Conservation (phyloP, 2,329 filamentous ascomycete species). For the Teratosphaeria gauchensis region DNA sequence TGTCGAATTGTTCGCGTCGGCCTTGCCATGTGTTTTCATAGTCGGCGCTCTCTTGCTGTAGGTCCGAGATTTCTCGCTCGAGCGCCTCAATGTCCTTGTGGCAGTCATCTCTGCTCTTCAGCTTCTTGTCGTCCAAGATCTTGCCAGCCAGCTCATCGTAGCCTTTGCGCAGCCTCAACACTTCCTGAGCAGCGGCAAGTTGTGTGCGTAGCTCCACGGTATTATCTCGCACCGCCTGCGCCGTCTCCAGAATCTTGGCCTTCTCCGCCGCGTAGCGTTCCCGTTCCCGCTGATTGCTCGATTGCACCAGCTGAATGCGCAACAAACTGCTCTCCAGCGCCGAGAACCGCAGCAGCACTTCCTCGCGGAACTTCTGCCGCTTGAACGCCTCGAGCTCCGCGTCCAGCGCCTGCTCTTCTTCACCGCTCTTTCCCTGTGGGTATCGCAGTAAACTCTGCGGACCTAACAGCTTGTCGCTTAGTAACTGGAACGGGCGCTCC, state of each 20-base stretch:
- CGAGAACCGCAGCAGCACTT: slow-evolving; percentile 78
- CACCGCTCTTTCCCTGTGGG: slow-evolving; percentile 34
- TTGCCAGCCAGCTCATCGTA: slow-evolving; percentile 84
- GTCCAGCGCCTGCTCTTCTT: slow-evolving; percentile 35
- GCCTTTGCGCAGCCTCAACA: slow-evolving; percentile 66
- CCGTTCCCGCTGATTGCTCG: slow-evolving; percentile 74
- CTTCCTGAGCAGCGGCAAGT: slow-evolving; percentile 65
- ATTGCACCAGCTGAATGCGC: slow-evolving; percentile 76
- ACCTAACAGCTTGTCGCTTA: slow-evolving; percentile 69
- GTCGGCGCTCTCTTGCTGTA: slow-evolving; percentile 73
- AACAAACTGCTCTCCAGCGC: slow-evolving; percentile 78
- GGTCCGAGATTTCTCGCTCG: slow-evolving; percentile 76
- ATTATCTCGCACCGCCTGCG: slow-evolving; percentile 65
- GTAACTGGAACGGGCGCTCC: slow-evolving; percentile 82
- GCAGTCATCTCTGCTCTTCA: slow-evolving; percentile 79
- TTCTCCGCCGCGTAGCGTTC: slow-evolving; percentile 76
- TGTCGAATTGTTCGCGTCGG: slow-evolving; percentile 73
- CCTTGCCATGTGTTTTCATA: slow-evolving; percentile 79
- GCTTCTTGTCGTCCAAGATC: slow-evolving; percentile 69
- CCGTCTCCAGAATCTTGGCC: slow-evolving; percentile 65
- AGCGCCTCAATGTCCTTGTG: slow-evolving; percentile 67
- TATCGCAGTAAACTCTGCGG: slow-evolving; percentile 59
- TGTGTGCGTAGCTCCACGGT: slow-evolving; percentile 64
- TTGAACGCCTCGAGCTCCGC: slow-evolving; percentile 22
- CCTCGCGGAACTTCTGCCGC: slow-evolving; percentile 58